Percentiles rank a stretch among this genome's conserved stretches.
Conservation (phyloP, 257 asterid species). For the Scutellaria galericulata region DNA sequence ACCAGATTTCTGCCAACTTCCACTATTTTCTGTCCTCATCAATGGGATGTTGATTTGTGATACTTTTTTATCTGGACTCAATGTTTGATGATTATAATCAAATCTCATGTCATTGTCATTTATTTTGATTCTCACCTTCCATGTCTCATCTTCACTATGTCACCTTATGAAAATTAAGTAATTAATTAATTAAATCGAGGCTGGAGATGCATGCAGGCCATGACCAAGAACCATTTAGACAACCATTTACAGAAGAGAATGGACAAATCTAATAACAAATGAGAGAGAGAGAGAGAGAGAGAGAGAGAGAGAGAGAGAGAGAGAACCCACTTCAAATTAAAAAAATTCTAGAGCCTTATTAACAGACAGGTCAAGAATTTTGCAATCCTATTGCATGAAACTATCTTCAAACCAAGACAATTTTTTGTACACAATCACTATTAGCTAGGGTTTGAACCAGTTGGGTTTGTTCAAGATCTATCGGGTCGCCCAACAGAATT, state of each 20-base stretch:
- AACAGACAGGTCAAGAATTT: too few species aligned
- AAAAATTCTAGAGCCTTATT: too few species aligned
- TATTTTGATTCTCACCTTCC: background rate
- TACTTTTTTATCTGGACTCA: background rate
- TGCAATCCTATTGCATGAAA: too few species aligned
- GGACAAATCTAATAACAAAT: background rate
- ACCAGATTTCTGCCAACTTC: background rate
- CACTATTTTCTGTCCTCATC: background rate
- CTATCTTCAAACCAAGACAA: too few species aligned
- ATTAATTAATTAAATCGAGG: too few species aligned
- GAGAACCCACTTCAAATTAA: too few species aligned
- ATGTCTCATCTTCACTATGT: too few species aligned
- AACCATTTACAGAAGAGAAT: conserved; percentile 23
- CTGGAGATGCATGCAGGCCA: too few species aligned
- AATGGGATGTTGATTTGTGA: background rate
- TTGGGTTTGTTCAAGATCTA: conserved; percentile 55
- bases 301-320: background rate
- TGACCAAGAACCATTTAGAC: too few species aligned
- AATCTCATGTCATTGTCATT: background rate
- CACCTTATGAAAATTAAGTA: too few species aligned
- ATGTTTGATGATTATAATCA: background rate
- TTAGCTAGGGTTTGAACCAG: conserved; percentile 45
- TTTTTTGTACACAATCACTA: too few species aligned
- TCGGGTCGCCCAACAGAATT: conserved; percentile 78
- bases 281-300: background rate